Evolutionary conservation across 257 asterid genomes (phyloP).

Genomic region (Solanum arcanum): DNA sequence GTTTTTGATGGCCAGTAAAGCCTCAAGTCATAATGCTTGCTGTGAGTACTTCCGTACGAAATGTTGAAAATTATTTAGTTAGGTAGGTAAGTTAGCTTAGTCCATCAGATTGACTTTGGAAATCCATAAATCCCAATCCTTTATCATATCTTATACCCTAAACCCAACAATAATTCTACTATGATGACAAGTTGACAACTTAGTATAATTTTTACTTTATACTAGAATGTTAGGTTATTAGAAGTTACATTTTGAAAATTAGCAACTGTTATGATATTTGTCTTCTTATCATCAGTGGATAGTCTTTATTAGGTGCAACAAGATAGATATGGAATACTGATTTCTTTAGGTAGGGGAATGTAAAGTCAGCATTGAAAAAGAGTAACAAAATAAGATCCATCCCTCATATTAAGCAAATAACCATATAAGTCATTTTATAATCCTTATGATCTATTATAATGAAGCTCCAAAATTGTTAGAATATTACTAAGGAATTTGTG

Average conservation of each 20-base stretch:
- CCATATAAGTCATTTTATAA: not conserved
- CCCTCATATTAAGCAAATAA: too few relatives aligned
- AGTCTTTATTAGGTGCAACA: too few relatives aligned
- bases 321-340: too few relatives aligned
- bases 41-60: not conserved
- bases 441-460: not conserved
- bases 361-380: too few relatives aligned
- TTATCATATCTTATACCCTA: too few relatives aligned
- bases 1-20: not conserved
- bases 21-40: not conserved
- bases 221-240: not conserved
- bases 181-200: too few relatives aligned
- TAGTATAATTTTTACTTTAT: not conserved
- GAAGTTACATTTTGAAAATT: too few relatives aligned
- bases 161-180: not conserved
- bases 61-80: not conserved
- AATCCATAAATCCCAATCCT: not conserved
- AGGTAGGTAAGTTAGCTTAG: not conserved
- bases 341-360: too few relatives aligned
- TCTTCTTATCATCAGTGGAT: too few relatives aligned
- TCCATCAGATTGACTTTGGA: not conserved
- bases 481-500: not conserved
- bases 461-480: not conserved
- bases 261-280: too few relatives aligned
- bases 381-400: too few relatives aligned